Evolutionary conservation across 768 basidiomycete species (phyloP).

Genomic region (Leccinum arenicola): DNA sequence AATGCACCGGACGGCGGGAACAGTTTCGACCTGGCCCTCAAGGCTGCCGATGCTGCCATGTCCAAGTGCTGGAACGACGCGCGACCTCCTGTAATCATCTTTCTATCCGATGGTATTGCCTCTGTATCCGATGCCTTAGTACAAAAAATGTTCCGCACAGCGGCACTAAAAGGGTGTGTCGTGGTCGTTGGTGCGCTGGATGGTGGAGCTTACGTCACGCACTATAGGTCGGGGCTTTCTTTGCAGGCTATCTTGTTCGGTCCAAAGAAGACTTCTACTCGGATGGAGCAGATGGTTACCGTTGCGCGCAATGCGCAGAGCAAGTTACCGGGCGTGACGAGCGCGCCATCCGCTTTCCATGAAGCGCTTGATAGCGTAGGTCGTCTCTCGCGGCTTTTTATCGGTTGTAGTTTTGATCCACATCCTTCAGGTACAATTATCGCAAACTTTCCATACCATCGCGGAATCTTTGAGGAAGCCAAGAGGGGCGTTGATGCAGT

Average conservation of each 20-base stretch:
- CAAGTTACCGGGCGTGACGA: conserved; percentile 22
- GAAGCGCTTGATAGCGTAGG: conserved; percentile 51
- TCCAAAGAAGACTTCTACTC: conserved; percentile 16
- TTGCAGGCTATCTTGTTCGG: conserved; percentile 60
- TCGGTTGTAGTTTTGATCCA: neutral
- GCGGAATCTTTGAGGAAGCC: conserved; percentile 55
- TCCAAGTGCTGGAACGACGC: conserved; percentile 42
- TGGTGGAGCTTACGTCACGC: neutral
- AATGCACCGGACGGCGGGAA: conserved; percentile 40
- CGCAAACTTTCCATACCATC: conserved; percentile 53
- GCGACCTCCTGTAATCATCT: conserved; percentile 49
- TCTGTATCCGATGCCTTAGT: conserved; percentile 32
- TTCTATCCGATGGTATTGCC: conserved; percentile 56
- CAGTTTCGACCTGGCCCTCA: conserved; percentile 40
- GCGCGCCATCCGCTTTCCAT: conserved; percentile 43
- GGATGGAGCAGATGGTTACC: conserved; percentile 44
- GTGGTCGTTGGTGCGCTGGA: neutral
- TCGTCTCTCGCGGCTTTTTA: neutral
- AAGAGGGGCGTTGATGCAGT: conserved; percentile 42
- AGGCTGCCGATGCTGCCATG: conserved; percentile 37
- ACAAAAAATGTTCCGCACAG: conserved; percentile 35
- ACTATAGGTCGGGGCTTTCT: conserved; percentile 53
- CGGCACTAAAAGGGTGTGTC: conserved; percentile 42
- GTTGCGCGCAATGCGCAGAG: conserved; percentile 48
- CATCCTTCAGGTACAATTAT: conserved; percentile 42